Conservation (phyloP, 208 protist genomes). For the Leishmania lainsoni region DNA sequence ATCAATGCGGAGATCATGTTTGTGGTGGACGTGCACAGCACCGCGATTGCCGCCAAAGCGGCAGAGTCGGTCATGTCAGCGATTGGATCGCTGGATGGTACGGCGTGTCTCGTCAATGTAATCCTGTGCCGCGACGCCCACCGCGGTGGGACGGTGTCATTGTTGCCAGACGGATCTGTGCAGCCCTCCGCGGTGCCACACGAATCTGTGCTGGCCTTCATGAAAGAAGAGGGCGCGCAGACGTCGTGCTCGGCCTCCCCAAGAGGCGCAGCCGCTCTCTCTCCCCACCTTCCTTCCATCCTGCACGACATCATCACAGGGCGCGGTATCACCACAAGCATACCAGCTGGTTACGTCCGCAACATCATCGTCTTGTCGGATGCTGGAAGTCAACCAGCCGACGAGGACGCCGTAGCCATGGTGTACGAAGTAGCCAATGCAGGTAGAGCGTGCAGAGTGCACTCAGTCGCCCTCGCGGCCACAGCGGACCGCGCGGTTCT, state of each 20-base stretch:
- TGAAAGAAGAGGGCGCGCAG: conserved; percentile 29
- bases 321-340: conserved; percentile 16
- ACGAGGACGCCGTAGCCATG: conserved; percentile 33
- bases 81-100: conserved; percentile 23
- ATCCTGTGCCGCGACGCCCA: conserved; percentile 43
- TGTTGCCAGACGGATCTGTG: conserved; percentile 33
- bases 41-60: conserved; percentile 21
- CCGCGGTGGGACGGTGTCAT: conserved; percentile 20
- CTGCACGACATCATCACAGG: conserved; percentile 30
- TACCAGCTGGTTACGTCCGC: conserved; percentile 62
- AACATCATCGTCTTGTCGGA: conserved; percentile 74
- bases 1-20: conserved; percentile 77
- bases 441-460: conserved; percentile 44
- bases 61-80: conserved; percentile 43
- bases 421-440: conserved; percentile 30
- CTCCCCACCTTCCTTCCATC: conserved; percentile 38
- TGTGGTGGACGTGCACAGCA: conserved; percentile 59
- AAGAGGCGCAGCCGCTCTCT: conserved; percentile 15
- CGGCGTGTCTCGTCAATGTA: conserved; percentile 63
- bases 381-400: conserved; percentile 16
- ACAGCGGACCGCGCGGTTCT: conserved; percentile 46
- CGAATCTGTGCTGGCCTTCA: conserved; percentile 29
- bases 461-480: conserved; percentile 49
- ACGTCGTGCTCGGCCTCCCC: not conserved
- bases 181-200: conserved; percentile 21